These are phyloP conservation scores for Phialophora verrucosa DNA, from an alignment of 2,329 filamentous ascomycete species.

Conservation along the genomic window DNA sequence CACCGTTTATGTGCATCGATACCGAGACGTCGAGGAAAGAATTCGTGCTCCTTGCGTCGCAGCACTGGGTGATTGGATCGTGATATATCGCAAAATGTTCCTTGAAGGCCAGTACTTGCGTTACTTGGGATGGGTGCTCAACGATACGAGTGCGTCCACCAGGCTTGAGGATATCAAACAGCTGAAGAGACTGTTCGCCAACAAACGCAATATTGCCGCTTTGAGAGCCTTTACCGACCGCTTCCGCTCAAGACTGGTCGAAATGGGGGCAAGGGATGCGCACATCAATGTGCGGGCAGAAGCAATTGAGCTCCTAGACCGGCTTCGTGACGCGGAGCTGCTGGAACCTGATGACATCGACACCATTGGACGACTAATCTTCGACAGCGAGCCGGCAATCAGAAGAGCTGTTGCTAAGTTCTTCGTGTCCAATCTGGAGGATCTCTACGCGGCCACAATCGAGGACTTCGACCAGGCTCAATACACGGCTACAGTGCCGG, in stretches of 20 bases:
- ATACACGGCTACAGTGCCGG: constrained; percentile 73
- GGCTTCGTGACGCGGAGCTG: constrained; percentile 80
- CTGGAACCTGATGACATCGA: constrained; percentile 93
- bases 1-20: constrained; percentile 91
- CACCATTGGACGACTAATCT: constrained; percentile 82
- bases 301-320: constrained; percentile 80
- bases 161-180: constrained; percentile 87
- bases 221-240: constrained; percentile 91
- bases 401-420: constrained; percentile 89
- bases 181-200: constrained; percentile 77
- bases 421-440: constrained; percentile 85
- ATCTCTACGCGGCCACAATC: constrained; percentile 76
- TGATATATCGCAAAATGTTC: constrained; percentile 81
- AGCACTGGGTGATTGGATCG: constrained; percentile 87
- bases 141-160: constrained; percentile 75
- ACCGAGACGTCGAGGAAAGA: constrained; percentile 88
- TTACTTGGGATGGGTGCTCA: constrained; percentile 94
- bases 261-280: constrained; percentile 87
- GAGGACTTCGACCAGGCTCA: constrained; percentile 86
- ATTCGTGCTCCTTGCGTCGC: constrained; percentile 89
- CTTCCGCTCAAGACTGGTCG: constrained; percentile 83
- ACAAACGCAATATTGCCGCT: constrained; percentile 74
- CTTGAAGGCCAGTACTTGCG: constrained; percentile 89
- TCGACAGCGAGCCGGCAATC: constrained; percentile 82
- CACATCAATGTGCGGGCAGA: constrained; percentile 80